Evolutionary conservation across 352 stramenopile species (phyloP), one percentile per base, ranked within the genome.

Genomic region (Phytophthora macrochlamydospora): DNA sequence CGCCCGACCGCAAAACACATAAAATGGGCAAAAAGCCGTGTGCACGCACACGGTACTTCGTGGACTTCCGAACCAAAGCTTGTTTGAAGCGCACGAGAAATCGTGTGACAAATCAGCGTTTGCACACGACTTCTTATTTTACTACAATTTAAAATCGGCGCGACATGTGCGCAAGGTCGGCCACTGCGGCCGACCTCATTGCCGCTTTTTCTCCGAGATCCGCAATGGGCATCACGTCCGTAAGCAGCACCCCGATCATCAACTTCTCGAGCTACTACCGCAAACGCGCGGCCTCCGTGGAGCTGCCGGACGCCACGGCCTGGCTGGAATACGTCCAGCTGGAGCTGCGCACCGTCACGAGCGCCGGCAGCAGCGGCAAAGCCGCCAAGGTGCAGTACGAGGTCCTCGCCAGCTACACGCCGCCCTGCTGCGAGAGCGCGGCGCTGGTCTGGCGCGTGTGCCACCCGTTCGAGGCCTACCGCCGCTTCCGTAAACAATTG

Each of bases 401-500:
- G 14, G 28, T 75, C 31, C 62, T 56, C 32, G 69, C 74, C 35
- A 73, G 57, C 58, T 78, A 75, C 53, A 30, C 48, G 24, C 62
- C 51, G 3, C 59, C 64, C 3, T 58, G 48, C 33, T 68, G 49
- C 30, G 62, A 64, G 31, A 48, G 65, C 33, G 56, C 53, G 48
- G 62, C 55, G 45, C 37, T 75, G 44, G 40, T 48, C n/a, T 85
- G 60, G 73, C 59, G 69, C n/a, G 70, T 73, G 5, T 33, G 45
- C 24, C 65, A 58, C 9, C 58, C 66, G 7, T 85, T 81, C 35
- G 69, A 87, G 1, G 79, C 75, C 31, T 86, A 84, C 40, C 67
- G 67, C 2, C 56, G 62, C 37, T 83, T 90, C 52, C 81, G 83
- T 44, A 71, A 73, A 45, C 71, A 62, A 14, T 35, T 78, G 24